A percentile compares a stretch with the other conserved stretches of the same genome.
phyloP scores from a whole-genome alignment of 2,329 filamentous ascomycete genomes.

The Fusarium succisae region DNA sequence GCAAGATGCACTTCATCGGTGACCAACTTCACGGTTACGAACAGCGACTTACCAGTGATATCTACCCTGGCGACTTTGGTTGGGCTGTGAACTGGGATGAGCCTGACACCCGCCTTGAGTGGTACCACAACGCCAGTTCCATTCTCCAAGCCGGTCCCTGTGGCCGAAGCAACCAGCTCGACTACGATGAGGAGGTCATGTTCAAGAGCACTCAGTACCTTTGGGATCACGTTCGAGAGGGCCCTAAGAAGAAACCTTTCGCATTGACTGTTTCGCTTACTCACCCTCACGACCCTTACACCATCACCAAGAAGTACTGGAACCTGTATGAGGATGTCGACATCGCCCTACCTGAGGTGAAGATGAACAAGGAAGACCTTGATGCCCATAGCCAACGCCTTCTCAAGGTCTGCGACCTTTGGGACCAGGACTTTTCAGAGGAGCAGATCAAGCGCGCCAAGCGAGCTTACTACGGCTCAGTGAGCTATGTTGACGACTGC shows the following conservation, averaged over 20 bases:
- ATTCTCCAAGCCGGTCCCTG: conserved; percentile 90
- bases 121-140: conserved; percentile 96
- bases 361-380: conserved; percentile 81
- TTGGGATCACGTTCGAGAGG: conserved; percentile 88
- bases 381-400: conserved; percentile 89
- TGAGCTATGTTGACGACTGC: conserved; percentile 93
- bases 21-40: conserved; percentile 96
- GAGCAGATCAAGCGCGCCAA: conserved; percentile 88
- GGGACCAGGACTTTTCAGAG: conserved; percentile 82
- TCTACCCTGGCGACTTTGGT: conserved; percentile 93
- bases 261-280: conserved; percentile 91
- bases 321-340: conserved; percentile 90
- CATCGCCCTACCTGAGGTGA: conserved; percentile 82
- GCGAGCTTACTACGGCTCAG: conserved; percentile 90
- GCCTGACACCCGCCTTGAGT: conserved; percentile 85
- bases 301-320: conserved; percentile 94
- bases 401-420: conserved; percentile 86
- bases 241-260: conserved; percentile 78
- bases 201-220: conserved; percentile 89
- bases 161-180: conserved; percentile 91
- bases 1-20: conserved; percentile 98
- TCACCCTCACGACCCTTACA: conserved; percentile 94
- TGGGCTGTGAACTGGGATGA: conserved; percentile 98
- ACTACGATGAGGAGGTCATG: conserved; percentile 97
- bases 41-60: conserved; percentile 90